phyloP scores from a whole-genome alignment of 495 filamentous ascomycete species.

The Bacidia rubella region DNA sequence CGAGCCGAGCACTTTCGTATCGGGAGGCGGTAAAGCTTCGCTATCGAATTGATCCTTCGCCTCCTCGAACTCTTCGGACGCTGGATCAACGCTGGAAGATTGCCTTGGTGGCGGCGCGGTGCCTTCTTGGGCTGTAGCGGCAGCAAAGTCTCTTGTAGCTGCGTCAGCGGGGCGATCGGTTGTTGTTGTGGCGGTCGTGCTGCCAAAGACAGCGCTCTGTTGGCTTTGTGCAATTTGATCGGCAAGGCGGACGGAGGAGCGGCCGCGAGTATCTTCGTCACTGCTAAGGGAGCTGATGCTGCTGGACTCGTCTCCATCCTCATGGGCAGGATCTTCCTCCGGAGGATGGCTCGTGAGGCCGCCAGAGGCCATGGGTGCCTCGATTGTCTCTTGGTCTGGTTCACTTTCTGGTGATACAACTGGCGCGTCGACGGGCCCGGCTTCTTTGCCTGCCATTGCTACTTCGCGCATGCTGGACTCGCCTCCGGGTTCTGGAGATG shows the following conservation, averaged over 20 bases:
- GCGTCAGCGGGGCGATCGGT: constrained; percentile 3
- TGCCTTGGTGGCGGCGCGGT: constrained; percentile 6
- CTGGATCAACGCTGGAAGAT: constrained; percentile 1
- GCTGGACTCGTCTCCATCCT: constrained; percentile 4
- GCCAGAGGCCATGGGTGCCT: not conserved
- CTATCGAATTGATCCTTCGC: constrained; percentile 35
- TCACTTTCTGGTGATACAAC: not conserved
- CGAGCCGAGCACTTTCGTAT: constrained; percentile 10
- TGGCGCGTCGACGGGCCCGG: constrained; percentile 3
- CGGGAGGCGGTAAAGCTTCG: constrained; percentile 31
- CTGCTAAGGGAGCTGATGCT: constrained; percentile 21
- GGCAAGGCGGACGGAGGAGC: constrained; percentile 6
- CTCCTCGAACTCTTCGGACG: constrained; percentile 23
- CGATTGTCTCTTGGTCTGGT: constrained; percentile 9
- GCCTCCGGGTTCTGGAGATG: constrained; percentile 23
- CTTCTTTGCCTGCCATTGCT: constrained; percentile 32
- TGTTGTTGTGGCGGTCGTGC: not conserved
- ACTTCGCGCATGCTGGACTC: constrained; percentile 36
- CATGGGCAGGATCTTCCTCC: not conserved
- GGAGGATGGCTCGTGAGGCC: not conserved
- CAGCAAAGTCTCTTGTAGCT: constrained; percentile 5
- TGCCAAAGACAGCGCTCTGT: constrained; percentile 6
- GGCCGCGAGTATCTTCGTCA: constrained; percentile 17
- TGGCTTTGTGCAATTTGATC: constrained; percentile 8
- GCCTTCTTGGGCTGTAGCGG: not conserved